These are phyloP conservation scores for Pseudocercospora musae DNA, from an alignment of 2,329 filamentous ascomycete genomes.

Conservation along the genomic window DNA sequence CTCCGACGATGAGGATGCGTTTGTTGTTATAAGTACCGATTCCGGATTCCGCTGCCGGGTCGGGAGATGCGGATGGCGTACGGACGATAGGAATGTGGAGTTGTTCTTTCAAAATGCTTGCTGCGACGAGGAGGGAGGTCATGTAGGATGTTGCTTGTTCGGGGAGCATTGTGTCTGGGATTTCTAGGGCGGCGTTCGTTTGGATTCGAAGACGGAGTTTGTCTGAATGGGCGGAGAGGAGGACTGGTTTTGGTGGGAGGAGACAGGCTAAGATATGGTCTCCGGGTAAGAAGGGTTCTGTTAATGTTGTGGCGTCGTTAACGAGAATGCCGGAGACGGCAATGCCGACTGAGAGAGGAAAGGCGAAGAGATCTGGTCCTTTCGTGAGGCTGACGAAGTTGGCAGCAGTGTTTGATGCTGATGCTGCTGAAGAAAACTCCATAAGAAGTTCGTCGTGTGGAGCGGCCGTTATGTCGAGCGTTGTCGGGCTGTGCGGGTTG, in stretches of 20 bases:
- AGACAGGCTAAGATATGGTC: slow-evolving; percentile 10
- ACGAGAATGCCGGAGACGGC: slow-evolving; percentile 10
- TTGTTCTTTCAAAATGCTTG: slow-evolving; percentile 12
- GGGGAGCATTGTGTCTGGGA: slow-evolving; percentile 11
- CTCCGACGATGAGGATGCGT: slow-evolving; percentile 9
- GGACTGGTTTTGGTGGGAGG: slow-evolving; percentile 6
- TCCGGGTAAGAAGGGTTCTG: slow-evolving; percentile 12
- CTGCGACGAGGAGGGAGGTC: slow-evolving; percentile 9
- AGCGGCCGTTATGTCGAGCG: slow-evolving; percentile 8
- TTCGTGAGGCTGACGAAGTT: slow-evolving; percentile 9
- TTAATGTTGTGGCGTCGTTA: slow-evolving; percentile 12
- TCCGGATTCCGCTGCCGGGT: slow-evolving; percentile 8
- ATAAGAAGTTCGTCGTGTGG: slow-evolving; percentile 14
- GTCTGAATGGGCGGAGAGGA: slow-evolving; percentile 9
- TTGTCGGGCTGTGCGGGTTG: slow-evolving; percentile 6
- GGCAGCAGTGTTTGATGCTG: slow-evolving; percentile 7
- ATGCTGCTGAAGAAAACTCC: slow-evolving; percentile 11
- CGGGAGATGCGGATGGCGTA: slow-evolving; percentile 8
- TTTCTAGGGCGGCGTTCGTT: slow-evolving; percentile 10
- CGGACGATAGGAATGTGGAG: slow-evolving; percentile 11
- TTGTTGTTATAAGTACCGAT: slow-evolving; percentile 13
- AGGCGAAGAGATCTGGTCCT: slow-evolving; percentile 6
- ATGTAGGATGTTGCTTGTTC: slow-evolving; percentile 9
- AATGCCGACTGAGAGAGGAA: slow-evolving; percentile 8
- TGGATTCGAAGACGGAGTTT: slow-evolving; percentile 8